Evolutionary conservation across 2,329 filamentous ascomycete genomes (phyloP).

Genomic region (Penicillium sp.): DNA sequence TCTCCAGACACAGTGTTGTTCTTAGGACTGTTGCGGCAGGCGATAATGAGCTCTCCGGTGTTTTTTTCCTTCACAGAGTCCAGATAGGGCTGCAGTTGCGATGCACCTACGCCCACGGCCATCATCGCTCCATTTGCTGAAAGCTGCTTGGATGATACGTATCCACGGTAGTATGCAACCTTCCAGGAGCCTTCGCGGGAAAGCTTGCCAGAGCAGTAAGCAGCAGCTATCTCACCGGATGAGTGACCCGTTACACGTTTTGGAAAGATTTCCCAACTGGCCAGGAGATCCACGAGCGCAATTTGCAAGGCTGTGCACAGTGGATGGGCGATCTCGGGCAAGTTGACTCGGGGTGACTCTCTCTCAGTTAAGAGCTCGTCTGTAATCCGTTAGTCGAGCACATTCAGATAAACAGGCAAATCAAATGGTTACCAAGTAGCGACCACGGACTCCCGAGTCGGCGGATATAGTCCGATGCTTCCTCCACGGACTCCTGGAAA

Average conservation of each 20-base stretch:
- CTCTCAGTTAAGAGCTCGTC: conserved; percentile 25
- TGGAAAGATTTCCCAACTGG: conserved; percentile 24
- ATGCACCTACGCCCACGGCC: conserved; percentile 24
- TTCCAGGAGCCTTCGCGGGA: conserved; percentile 26
- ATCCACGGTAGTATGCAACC: conserved; percentile 30
- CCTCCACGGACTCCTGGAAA: conserved; percentile 21
- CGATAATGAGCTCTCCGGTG: conserved; percentile 24
- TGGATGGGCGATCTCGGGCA: conserved; percentile 29
- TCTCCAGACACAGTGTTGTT: conserved; percentile 30
- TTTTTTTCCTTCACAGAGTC: conserved; percentile 5
- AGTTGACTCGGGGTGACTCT: conserved; percentile 20
- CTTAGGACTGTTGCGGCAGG: conserved; percentile 30
- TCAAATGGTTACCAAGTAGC: conserved; percentile 17
- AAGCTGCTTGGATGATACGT: conserved; percentile 21
- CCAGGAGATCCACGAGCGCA: conserved; percentile 30
- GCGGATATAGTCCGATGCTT: conserved; percentile 23
- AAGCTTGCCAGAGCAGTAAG: conserved; percentile 46
- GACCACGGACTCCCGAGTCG: conserved; percentile 25
- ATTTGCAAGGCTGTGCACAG: conserved; percentile 32
- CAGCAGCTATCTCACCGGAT: conserved; percentile 42
- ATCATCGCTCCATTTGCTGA: conserved; percentile 28
- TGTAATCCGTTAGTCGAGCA: conserved; percentile 3
- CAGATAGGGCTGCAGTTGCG: conserved; percentile 18
- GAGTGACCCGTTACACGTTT: conserved; percentile 30
- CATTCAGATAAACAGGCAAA: neutral